phyloP scores from a whole-genome alignment of 2,329 filamentous ascomycete genomes.

The Penicillium sp. region DNA sequence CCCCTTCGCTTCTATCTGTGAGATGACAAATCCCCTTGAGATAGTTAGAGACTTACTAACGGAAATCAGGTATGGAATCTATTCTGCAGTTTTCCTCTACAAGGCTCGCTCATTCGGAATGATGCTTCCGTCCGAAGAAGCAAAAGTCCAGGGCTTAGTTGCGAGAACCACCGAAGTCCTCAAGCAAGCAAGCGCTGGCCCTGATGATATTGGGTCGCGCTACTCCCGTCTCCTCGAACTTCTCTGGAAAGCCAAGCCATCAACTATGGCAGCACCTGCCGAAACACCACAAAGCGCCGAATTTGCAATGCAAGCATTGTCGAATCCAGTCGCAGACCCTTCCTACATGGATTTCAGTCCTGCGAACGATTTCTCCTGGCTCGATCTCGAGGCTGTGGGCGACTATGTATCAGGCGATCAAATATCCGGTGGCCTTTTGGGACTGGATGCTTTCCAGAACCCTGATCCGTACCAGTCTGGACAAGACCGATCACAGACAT shows the following conservation, averaged over 20 bases:
- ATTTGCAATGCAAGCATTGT: constrained; percentile 31
- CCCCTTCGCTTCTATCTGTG: constrained; percentile 64
- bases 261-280: constrained; percentile 25
- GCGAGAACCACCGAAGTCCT: constrained; percentile 60
- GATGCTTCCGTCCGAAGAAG: constrained; percentile 55
- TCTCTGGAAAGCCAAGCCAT: constrained; percentile 54
- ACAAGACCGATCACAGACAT: constrained; percentile 34
- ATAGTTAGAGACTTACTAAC: constrained; percentile 10
- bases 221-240: constrained; percentile 62
- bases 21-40: constrained; percentile 13
- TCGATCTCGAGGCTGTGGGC: constrained; percentile 60
- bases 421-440: constrained; percentile 36
- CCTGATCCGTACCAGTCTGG: constrained; percentile 29
- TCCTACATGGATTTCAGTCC: constrained; percentile 45
- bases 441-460: constrained; percentile 37
- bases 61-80: constrained; percentile 50
- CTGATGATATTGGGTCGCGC: constrained; percentile 61
- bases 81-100: constrained; percentile 65
- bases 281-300: constrained; percentile 33
- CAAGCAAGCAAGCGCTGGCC: constrained; percentile 57
- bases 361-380: constrained; percentile 62
- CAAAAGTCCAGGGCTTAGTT: constrained; percentile 59
- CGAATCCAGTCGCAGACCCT: constrained; percentile 36
- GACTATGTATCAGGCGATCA: constrained; percentile 55
- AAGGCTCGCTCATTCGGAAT: constrained; percentile 63